Base-by-base conservation (phyloP, 495 filamentous ascomycete species). In the Mytilinidion resinicola region DNA sequence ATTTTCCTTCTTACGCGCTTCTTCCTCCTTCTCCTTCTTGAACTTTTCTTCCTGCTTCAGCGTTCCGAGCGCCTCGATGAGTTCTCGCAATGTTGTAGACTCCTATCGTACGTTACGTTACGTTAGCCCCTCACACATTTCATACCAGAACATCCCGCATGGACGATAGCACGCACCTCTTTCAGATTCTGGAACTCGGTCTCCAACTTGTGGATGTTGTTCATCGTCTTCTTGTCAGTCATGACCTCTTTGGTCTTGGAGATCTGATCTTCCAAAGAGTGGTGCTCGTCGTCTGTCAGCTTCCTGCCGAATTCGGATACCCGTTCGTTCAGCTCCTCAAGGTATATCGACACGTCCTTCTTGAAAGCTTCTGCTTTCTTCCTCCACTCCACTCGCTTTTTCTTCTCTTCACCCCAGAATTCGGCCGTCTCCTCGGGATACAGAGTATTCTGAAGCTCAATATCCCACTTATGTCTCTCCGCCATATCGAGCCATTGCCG, bases 391-490 rank as follows among this genome's bases (percentile, higher is more conserved):
- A 62, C 62, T 36, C 60, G 51, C 41, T 56, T 50, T 17, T 35
- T 50, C 11, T 63, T 17, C 51, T 64, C 43, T 49, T 70, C 67
- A 20, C 30, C 50, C 73, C 73, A 75, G 54, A 72, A 74, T 15
- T 70, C 69, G 34, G 46, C 43, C 30, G 68, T 69, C 62, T 75
- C 73, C 30, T 59, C 56, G 36, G 68, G 62, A 56, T 74, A 73
- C 11, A 57, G 67, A 4, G 72, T 74, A 20, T 70, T 57, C 30
- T 67, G 60, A 35, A 68, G 41, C 9, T 71, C 67, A 38, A 73
- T 59, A 36, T 73, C 70, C 25, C 67, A 63, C 51, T 64, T 52
- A 67, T 73, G 71, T 53, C 67, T 62, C 65, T 75, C 71, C 17
- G 70, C 72, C 3, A 61, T 52, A 10, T 69, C 62, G 8, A 68